These are phyloP conservation scores for Trypanosoma boissoni DNA, from an alignment of 208 protist species.

Conservation along the genomic window DNA sequence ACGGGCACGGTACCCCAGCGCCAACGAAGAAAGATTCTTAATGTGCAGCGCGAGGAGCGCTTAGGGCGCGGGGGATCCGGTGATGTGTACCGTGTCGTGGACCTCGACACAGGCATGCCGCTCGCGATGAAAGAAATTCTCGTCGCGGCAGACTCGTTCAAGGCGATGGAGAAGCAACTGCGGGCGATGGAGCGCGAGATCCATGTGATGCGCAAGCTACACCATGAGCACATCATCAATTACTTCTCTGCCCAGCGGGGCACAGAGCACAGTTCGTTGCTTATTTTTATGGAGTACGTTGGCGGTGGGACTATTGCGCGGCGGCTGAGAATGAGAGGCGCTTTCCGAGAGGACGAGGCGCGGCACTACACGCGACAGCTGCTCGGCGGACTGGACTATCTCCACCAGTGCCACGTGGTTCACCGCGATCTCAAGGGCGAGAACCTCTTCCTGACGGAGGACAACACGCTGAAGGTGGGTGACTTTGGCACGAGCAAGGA, in stretches of 20 bases:
- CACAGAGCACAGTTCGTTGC: slow-evolving; percentile 47
- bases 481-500: slow-evolving; percentile 91
- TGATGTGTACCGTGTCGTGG: slow-evolving; percentile 75
- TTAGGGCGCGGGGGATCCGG: slow-evolving; percentile 83
- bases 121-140: slow-evolving; percentile 87
- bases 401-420: slow-evolving; percentile 81
- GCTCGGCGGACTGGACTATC: slow-evolving; percentile 82
- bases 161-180: slow-evolving; percentile 80
- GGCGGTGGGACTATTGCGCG: slow-evolving; percentile 78
- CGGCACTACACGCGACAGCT: slow-evolving; percentile 82
- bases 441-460: slow-evolving; percentile 86
- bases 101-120: slow-evolving; percentile 66
- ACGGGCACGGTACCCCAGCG: slow-evolving; percentile 26
- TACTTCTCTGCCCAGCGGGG: slow-evolving; percentile 80
- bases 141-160: slow-evolving; percentile 76
- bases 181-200: slow-evolving; percentile 87
- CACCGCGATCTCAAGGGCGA: slow-evolving; percentile 93
- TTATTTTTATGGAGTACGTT: slow-evolving; percentile 93
- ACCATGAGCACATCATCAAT: slow-evolving; percentile 89
- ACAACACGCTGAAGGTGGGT: slow-evolving; percentile 78
- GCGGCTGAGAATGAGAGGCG: slow-evolving; percentile 49
- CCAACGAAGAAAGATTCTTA: slow-evolving; percentile 14
- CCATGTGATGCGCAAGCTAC: slow-evolving; percentile 87
- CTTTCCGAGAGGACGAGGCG: slow-evolving; percentile 64
- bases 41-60: slow-evolving; percentile 36